These are phyloP conservation scores for Prunus armeniaca DNA, from an alignment of 306 rosid genomes.

Conservation along the genomic window DNA sequence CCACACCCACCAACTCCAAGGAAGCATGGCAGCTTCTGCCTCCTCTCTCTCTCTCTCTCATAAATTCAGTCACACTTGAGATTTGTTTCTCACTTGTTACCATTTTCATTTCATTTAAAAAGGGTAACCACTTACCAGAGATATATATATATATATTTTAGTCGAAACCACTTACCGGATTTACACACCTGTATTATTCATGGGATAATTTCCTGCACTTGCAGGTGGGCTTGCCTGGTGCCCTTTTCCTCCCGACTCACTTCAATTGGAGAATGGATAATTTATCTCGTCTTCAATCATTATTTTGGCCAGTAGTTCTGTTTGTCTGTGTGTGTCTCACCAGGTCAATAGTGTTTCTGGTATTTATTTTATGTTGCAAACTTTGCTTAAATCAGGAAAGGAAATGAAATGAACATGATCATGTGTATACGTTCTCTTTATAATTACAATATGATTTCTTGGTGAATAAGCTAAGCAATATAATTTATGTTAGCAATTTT, in stretches of 20 bases:
- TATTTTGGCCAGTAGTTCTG: background rate
- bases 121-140: no score
- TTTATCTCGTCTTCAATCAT: slow-evolving; percentile 6
- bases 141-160: no score
- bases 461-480: no score
- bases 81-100: background rate
- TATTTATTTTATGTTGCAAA: background rate
- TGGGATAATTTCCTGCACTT: slow-evolving; percentile 12
- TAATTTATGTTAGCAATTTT: no score
- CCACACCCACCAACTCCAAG: no score
- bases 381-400: background rate
- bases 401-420: background rate
- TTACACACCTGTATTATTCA: slow-evolving; percentile 7
- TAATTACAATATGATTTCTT: no score
- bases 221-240: background rate
- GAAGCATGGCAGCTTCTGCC: no score
- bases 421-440: background rate
- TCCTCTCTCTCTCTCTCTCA: no score
- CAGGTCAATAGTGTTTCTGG: background rate
- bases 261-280: background rate
- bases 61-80: no score
- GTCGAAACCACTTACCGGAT: background rate
- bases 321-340: background rate
- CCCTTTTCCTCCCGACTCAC: background rate
- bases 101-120: background rate